Conservation (phyloP, 148 eudicot species). For the Chenopodium quinoa region DNA sequence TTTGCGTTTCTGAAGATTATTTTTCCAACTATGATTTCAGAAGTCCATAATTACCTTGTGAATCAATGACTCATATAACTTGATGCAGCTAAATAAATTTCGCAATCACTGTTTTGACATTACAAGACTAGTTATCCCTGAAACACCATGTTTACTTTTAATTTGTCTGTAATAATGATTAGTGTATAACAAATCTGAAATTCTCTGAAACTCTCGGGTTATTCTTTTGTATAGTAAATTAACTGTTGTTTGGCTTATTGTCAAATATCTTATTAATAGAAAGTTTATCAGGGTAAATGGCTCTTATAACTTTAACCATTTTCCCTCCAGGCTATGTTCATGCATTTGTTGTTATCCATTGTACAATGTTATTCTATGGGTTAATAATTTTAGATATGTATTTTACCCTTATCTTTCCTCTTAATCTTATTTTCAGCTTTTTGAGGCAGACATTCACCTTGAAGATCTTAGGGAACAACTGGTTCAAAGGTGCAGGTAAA, state of each 20-base stretch:
- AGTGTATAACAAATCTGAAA: neutral
- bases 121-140: neutral
- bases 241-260: neutral
- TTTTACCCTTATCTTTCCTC: neutral
- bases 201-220: neutral
- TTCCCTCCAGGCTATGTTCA: neutral
- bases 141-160: neutral
- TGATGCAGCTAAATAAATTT: neutral
- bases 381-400: neutral
- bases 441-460: conserved; percentile 52
- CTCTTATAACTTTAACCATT: neutral
- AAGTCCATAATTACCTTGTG: neutral
- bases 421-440: conserved; percentile 46
- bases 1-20: neutral
- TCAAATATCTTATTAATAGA: neutral
- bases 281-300: neutral
- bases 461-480: conserved; percentile 62
- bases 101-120: neutral
- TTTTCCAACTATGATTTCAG: neutral
- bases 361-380: neutral
- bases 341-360: neutral
- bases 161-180: neutral
- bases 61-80: neutral
- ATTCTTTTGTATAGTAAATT: neutral
- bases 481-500: conserved; percentile 68